These are phyloP conservation scores for Penicillium sp. DNA, from an alignment of 2,329 filamentous ascomycete genomes.

Conservation along the genomic window DNA sequence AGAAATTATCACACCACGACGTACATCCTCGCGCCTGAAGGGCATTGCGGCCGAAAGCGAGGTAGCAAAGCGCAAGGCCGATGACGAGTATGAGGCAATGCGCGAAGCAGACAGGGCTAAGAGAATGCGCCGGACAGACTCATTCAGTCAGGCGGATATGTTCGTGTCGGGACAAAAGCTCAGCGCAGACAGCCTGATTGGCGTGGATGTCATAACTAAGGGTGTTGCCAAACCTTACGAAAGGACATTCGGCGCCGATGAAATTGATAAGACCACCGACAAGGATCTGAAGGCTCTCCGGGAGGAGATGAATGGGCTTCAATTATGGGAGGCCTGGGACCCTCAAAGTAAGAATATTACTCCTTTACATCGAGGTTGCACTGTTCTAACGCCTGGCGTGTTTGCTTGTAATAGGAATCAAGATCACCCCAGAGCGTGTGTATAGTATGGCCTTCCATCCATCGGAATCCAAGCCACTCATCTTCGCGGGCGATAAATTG, in stretches of 20 bases:
- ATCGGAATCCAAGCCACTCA: constrained; percentile 75
- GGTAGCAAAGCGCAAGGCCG: constrained; percentile 66
- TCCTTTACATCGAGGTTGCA: too few relatives aligned
- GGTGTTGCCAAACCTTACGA: constrained; percentile 75
- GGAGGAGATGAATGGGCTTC: constrained; percentile 71
- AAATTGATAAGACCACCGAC: constrained; percentile 76
- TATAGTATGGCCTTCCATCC: constrained; percentile 90
- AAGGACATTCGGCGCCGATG: constrained; percentile 80
- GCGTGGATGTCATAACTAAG: constrained; percentile 58
- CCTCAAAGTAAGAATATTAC: constrained; percentile 63
- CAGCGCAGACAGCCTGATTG: constrained; percentile 63
- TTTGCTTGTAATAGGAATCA: constrained; percentile 63
- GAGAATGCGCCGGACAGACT: constrained; percentile 62
- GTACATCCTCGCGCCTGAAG: constrained; percentile 61
- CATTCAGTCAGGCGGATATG: constrained; percentile 72
- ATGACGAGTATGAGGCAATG: constrained; percentile 59
- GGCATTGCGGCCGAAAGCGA: constrained; percentile 67
- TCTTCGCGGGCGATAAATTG: constrained; percentile 93
- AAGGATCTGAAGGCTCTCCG: constrained; percentile 71
- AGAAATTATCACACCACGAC: constrained; percentile 54
- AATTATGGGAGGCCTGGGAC: constrained; percentile 79
- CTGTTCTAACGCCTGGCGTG: not conserved
- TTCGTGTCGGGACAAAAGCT: constrained; percentile 76
- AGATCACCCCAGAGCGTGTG: constrained; percentile 82
- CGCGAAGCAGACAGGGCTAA: constrained; percentile 61